Evolutionary conservation across 371 early-diverging fungal species (phyloP), one percentile per base, ranked within the genome.

Genomic region (Spraguea lophii): DNA sequence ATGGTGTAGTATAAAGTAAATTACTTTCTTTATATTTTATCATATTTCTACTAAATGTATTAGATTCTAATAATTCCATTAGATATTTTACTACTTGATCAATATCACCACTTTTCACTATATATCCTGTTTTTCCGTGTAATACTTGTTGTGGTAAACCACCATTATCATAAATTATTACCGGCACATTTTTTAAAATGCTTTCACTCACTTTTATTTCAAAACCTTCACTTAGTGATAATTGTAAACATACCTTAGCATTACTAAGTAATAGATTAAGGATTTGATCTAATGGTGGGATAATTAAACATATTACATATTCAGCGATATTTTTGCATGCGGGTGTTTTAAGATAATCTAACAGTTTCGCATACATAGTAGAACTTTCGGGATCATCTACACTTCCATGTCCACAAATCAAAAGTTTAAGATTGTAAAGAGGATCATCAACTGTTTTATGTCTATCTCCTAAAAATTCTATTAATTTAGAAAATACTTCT

Each of bases 171-270:
- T 76, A 80, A 3, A 77, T 78, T 43, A 81, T 59, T 1, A 79
- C 76, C 2, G 79, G 80, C 3, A 76, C 61, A 54, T 69, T 75
- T 59, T 85, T 83, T 23, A 74, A 63, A 17, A 83, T 68, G 1
- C 81, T 76, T 52, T 85, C 85, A 1, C 84, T 83, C n/a, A 85
- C 80, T 66, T 85, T 85, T 71, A 85, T 76, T 65, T 85, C 84
- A 40, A 82, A 83, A 10, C 85, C 85, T 71, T 84, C 84, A 36
- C 81, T 74, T 34, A 76, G 76, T 0, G 81, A 81, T 6, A 85
- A 71, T 66, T 85, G 85, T 24, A 81, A 64, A 3, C 79, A 77
- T 16, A 80, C 74, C 53, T 74, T 59, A 1, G 82, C 77, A 21
- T 77, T 75, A 21, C 77, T 67, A 22, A 84, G 42, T 13, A 84